Evolutionary conservation across 768 basidiomycete genomes (phyloP).

Genomic region (Leccinum olivaceopallidum): DNA sequence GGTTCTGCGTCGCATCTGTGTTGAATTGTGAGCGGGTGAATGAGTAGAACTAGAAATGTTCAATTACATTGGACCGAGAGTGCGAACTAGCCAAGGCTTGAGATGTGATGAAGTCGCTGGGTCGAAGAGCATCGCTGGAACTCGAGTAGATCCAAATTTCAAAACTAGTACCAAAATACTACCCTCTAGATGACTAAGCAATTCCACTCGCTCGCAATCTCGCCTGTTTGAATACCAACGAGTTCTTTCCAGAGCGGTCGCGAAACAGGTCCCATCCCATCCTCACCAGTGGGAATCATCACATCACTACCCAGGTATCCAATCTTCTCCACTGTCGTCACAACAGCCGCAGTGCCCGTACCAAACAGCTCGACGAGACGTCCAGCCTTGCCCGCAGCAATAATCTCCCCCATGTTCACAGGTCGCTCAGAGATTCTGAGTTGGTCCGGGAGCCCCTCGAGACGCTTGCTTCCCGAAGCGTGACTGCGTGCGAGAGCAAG

Average conservation of each 20-base stretch:
- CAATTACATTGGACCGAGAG: conserved; percentile 82
- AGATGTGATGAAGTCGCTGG: conserved; percentile 62
- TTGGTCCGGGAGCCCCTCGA: conserved; percentile 54
- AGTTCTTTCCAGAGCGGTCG: conserved; percentile 50
- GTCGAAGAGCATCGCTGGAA: conserved; percentile 62
- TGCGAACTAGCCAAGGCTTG: conserved; percentile 86
- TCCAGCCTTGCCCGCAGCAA: conserved; percentile 44
- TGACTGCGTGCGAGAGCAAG: conserved; percentile 56
- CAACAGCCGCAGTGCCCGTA: conserved; percentile 54
- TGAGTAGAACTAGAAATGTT: rapidly evolving
- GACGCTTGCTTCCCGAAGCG: conserved; percentile 41
- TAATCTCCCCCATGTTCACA: conserved; percentile 77
- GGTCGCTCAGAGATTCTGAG: conserved; percentile 66
- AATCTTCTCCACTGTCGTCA: conserved; percentile 51
- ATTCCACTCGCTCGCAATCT: conserved; percentile 79
- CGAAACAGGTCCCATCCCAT: conserved; percentile 75
- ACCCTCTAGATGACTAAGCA: conserved; percentile 38
- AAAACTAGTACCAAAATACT: not conserved
- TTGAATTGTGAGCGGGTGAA: not conserved
- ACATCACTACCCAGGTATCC: conserved; percentile 60
- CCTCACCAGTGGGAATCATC: conserved; percentile 54
- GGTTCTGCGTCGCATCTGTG: conserved; percentile 95
- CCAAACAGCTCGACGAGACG: conserved; percentile 52
- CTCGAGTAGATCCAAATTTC: not conserved
- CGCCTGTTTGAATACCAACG: conserved; percentile 70